Conservation (phyloP, 2,329 filamentous ascomycete genomes). For the Westerdykella aurantiaca region DNA sequence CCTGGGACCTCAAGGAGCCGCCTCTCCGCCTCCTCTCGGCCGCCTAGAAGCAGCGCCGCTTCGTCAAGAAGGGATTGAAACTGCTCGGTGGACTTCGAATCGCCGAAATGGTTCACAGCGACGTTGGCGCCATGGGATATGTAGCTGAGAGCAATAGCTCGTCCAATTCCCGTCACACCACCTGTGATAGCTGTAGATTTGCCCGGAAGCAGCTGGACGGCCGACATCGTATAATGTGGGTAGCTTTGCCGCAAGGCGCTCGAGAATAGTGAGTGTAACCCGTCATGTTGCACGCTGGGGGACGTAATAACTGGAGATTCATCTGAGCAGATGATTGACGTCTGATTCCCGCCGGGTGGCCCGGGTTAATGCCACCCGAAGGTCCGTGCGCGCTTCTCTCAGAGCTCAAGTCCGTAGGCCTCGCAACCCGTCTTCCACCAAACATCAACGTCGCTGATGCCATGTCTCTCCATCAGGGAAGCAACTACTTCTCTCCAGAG, state of each 20-base stretch:
- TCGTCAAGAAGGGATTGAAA: slow-evolving; percentile 46
- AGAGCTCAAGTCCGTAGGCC: slow-evolving; percentile 53
- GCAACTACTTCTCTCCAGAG: slow-evolving; percentile 71
- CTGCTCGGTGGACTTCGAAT: slow-evolving; percentile 44
- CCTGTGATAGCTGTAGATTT: slow-evolving; percentile 85
- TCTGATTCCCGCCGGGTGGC: neutral
- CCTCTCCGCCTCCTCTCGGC: slow-evolving; percentile 29
- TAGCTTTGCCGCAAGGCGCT: neutral
- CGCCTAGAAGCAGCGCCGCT: slow-evolving; percentile 16
- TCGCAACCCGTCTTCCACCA: slow-evolving; percentile 67
- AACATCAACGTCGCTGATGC: slow-evolving; percentile 58
- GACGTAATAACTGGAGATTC: neutral
- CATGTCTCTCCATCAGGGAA: slow-evolving; percentile 54
- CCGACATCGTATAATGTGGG: slow-evolving; percentile 3
- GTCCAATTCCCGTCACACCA: slow-evolving; percentile 78
- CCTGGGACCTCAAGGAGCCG: slow-evolving; percentile 63
- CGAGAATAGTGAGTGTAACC: neutral
- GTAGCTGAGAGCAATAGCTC: slow-evolving; percentile 76
- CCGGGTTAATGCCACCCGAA: neutral
- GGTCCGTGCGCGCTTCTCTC: neutral
- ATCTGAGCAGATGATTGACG: neutral
- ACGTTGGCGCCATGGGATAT: slow-evolving; percentile 71
- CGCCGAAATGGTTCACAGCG: slow-evolving; percentile 71
- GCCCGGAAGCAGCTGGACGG: slow-evolving; percentile 53
- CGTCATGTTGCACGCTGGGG: neutral